Base-by-base conservation (phyloP, 371 early-diverging fungal genomes). In the Mucor ambiguus region DNA sequence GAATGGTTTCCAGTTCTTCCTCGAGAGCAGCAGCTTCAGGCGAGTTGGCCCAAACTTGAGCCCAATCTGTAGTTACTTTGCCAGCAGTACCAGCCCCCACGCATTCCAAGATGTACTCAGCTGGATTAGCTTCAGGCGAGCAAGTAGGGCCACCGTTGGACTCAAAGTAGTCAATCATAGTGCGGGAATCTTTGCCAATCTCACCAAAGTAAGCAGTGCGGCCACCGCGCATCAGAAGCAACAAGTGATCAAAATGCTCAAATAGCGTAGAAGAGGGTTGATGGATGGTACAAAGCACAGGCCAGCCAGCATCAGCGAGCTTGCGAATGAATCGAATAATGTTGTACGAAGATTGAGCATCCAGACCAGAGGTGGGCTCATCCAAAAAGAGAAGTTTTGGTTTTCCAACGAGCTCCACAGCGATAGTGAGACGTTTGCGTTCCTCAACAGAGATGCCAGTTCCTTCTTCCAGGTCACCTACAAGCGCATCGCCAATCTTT, bases 271-370 rank as follows among this genome's bases (percentile, higher is more conserved):
- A 86, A 0, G 90, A 89, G 32, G 95, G 95, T 73, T 94, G 95
- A 73, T 95, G 95, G 62, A 94, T 94, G 2, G 95, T 92, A 79
- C 92, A 92, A 86, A 87, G 63, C n/a, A n/a, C n/a, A n/a, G n/a
- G n/a, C n/a, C n/a, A n/a, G n/a, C n/a, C n/a, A n/a, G n/a, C n/a
- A n/a, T n/a, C n/a, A n/a, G n/a, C n/a, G n/a, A n/a, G n/a, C n/a
- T n/a, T n/a, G n/a, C n/a, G n/a, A n/a, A 93, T 84, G 63, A 92
- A 82, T 20, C 87, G 78, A 58, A 92, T 74, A 63, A 95, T 89
- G 71, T 91, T 90, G 71, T 85, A 86, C 0, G 93, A 87, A 35
- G 58, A 83, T 69, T 87, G 85, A 12, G 86, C 84, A 71, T 92
- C 84, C 2, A 93, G 80, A 54, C 94, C 94, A 54, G 92, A 92